Evolutionary conservation across 805 yeast genomes (phyloP).

Genomic region (Kazachstania martiniae): DNA sequence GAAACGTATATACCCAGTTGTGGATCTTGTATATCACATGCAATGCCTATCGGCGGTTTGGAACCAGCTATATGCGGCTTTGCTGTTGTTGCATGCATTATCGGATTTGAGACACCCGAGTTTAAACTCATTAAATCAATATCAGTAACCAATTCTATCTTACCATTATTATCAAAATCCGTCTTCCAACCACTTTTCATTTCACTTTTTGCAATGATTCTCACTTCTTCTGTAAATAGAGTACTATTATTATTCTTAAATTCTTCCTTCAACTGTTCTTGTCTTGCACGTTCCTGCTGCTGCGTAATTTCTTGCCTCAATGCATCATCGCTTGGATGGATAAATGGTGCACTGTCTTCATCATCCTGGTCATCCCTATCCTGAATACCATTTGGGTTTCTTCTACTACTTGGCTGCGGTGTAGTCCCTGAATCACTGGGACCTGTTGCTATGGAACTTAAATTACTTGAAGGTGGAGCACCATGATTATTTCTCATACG

Average conservation of each 20-base stretch:
- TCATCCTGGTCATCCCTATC: conserved; percentile 24
- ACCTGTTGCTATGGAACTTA: not conserved
- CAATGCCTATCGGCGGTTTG: conserved; percentile 35
- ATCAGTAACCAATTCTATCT: conserved; percentile 69
- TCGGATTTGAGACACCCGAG: conserved; percentile 40
- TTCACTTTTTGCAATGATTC: conserved; percentile 70
- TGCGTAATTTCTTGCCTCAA: conserved; percentile 24
- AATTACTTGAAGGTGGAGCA: not conserved
- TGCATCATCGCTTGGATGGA: conserved; percentile 30
- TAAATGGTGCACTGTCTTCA: conserved; percentile 17
- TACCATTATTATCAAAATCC: conserved; percentile 70
- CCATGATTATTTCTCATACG: conserved; percentile 2
- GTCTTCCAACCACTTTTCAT: conserved; percentile 91
- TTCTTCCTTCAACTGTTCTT: conserved; percentile 24
- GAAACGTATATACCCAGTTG: conserved; percentile 64
- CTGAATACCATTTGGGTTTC: conserved; percentile 7
- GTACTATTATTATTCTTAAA: conserved; percentile 30
- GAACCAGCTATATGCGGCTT: conserved; percentile 14
- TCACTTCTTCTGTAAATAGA: conserved; percentile 58
- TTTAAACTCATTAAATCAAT: conserved; percentile 49
- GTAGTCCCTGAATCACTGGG: conserved; percentile 1
- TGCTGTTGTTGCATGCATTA: conserved; percentile 34
- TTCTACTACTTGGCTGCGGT: conserved; percentile 2
- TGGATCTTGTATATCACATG: conserved; percentile 79
- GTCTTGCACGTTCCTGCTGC: conserved; percentile 25